phyloP scores from a whole-genome alignment of 345 rosid species.

The Euphorbia lathyris region DNA sequence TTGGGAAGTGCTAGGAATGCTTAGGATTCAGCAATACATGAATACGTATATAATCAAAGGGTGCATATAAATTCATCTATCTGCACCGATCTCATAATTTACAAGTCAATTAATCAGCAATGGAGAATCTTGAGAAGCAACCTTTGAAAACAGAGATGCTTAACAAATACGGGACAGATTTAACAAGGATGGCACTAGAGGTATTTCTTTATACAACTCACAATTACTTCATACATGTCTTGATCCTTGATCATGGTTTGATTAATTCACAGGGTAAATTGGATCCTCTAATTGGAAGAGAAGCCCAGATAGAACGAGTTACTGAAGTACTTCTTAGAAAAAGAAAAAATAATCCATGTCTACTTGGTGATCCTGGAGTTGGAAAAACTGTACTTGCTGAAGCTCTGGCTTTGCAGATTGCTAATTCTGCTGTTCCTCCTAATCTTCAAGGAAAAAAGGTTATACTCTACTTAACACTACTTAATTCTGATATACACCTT shows the following conservation, averaged over 20 bases:
- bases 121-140: slow-evolving; percentile 21
- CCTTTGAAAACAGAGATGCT: not conserved
- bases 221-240: too few relatives aligned
- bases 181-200: slow-evolving; percentile 10
- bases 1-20: slow-evolving; percentile 7
- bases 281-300: slow-evolving; percentile 24
- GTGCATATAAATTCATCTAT: not conserved
- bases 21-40: not conserved
- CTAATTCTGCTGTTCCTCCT: slow-evolving; percentile 1
- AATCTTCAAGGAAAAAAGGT: slow-evolving; percentile 25
- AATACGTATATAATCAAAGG: too few relatives aligned
- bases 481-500: not conserved
- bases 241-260: not conserved
- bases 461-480: not conserved
- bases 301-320: slow-evolving; percentile 8
- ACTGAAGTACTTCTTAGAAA: slow-evolving; percentile 23
- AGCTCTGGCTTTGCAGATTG: slow-evolving; percentile 23
- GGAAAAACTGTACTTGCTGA: slow-evolving; percentile 33
- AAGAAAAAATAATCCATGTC: slow-evolving; percentile 32
- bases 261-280: slow-evolving; percentile 14
- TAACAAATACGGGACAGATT: slow-evolving; percentile 17
- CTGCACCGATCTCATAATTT: too few relatives aligned
- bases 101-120: too few relatives aligned
- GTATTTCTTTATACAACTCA: too few relatives aligned
- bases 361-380: slow-evolving; percentile 34